phyloP scores from a whole-genome alignment of 345 rosid species.

The Dipteronia dyeriana region DNA sequence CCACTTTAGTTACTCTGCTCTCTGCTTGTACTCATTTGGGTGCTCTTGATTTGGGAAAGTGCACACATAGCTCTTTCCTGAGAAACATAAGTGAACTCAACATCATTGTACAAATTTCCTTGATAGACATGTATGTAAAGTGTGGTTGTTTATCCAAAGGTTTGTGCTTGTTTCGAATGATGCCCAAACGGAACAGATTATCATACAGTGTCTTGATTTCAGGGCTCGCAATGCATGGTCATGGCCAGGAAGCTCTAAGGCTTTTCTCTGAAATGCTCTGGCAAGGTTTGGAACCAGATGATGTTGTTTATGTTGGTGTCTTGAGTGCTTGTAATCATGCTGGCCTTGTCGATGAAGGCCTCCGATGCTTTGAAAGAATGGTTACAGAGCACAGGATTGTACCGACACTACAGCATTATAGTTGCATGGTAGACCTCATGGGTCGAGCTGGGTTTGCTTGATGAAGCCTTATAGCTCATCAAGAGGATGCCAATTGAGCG shows the following conservation, averaged over 20 bases:
- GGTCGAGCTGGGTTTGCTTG: conserved; percentile 60
- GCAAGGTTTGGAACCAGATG: conserved; percentile 36
- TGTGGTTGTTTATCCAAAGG: conserved; percentile 39
- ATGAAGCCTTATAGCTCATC: conserved; percentile 58
- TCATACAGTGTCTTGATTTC: conserved; percentile 39
- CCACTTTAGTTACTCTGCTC: conserved; percentile 42
- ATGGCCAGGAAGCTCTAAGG: conserved; percentile 29
- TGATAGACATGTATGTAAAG: conserved; percentile 54
- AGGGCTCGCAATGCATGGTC: conserved; percentile 43
- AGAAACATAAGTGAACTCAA: conserved; percentile 35
- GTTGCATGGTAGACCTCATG: conserved; percentile 72
- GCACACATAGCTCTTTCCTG: conserved; percentile 36
- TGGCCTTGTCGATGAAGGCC: conserved; percentile 39
- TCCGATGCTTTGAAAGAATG: conserved; percentile 36
- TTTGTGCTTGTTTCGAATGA: conserved; percentile 25
- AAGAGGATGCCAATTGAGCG: conserved; percentile 50
- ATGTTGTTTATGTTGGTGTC: conserved; percentile 37
- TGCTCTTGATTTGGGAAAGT: conserved; percentile 42
- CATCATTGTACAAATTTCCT: conserved; percentile 47
- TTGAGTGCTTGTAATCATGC: conserved; percentile 41
- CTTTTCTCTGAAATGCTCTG: conserved; percentile 36
- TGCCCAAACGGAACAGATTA: conserved; percentile 29
- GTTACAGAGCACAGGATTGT: conserved; percentile 43
- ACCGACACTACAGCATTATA: conserved; percentile 60
- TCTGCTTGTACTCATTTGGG: conserved; percentile 47